Base-by-base conservation (phyloP, 495 filamentous ascomycete genomes). In the Evansstolkia leycettana region DNA sequence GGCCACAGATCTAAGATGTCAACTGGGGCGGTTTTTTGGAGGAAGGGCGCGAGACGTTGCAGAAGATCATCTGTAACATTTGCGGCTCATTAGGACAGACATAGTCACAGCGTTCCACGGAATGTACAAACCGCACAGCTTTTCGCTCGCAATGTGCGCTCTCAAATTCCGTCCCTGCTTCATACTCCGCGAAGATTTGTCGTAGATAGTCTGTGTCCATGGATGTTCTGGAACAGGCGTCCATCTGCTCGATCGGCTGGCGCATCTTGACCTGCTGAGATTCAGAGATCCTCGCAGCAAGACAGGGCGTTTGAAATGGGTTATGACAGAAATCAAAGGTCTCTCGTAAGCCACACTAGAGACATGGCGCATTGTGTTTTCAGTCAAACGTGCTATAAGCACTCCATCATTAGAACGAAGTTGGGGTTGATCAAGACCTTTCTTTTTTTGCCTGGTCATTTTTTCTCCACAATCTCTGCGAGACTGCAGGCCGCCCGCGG, bases 1-100 rank as follows among this genome's bases (percentile, higher is more conserved):
- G 89, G 89, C 60, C 83, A 81, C 26, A 94, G 59, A 48, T 96
- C 89, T 42, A 96, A 62, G 34, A 96, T 69, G 41, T 87, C 84
- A 46, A 85, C 76, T 33, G 80, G 78, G 10, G 58, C 49, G 48
- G 85, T 73, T 33, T 68, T 65, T 14, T 54, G 51, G 16, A 94
- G 70, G 8, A 69, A 73, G 1, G 73, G 75, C 7, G 64, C 67
- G 14, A 82, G 49, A 13, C 69, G 63, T 42, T 71, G 37, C 33
- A 75, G 34, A 13, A 67, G 42, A 48, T 73, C 57, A 42, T 72
- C 70, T 76, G 17, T n/a, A 9, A 30, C 26, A 13, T 16, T 10
- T 17, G 28, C 28, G 28, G 5, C 12, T 5, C 11, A 29, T 29
- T 29, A 29, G 28, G 18, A 15, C 5, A 4, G 5, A 12, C 10